These are phyloP conservation scores for Dispira simplex DNA, from an alignment of 192 early-diverging fungal genomes.

Conservation along the genomic window DNA sequence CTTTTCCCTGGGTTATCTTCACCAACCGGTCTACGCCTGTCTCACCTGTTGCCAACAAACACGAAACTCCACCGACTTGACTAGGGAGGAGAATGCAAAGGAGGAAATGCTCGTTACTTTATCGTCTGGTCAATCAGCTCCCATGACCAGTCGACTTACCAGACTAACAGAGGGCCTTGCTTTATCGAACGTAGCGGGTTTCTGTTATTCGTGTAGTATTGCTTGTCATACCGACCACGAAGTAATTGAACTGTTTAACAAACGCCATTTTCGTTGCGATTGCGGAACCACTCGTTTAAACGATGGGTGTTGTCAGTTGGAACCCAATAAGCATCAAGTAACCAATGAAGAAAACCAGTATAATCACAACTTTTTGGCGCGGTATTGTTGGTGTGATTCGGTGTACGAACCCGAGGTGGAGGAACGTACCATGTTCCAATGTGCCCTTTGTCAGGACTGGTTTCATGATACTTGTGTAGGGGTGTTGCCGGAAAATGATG, in stretches of 20 bases:
- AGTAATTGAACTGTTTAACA: slow-evolving; percentile 72
- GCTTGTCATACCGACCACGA: slow-evolving; percentile 63
- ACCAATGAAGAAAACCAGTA: slow-evolving; percentile 59
- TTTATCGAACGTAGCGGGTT: slow-evolving; percentile 25
- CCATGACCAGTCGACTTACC: background rate
- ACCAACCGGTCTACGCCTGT: slow-evolving; percentile 71
- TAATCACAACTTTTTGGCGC: slow-evolving; percentile 67
- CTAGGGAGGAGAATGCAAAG: background rate
- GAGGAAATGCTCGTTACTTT: no score
- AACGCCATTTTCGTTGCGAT: slow-evolving; percentile 77
- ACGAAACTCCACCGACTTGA: background rate
- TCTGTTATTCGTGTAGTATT: slow-evolving; percentile 70
- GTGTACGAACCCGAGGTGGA: slow-evolving; percentile 61
- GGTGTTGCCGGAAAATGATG: slow-evolving; percentile 33
- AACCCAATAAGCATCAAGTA: slow-evolving; percentile 11
- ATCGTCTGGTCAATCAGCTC: background rate
- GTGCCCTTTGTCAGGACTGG: slow-evolving; percentile 79
- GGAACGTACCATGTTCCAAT: slow-evolving; percentile 67
- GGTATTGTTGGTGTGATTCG: slow-evolving; percentile 73
- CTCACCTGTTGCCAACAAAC: slow-evolving; percentile 39
- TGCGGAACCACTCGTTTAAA: slow-evolving; percentile 53
- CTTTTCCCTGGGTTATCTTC: slow-evolving; percentile 52
- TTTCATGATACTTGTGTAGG: slow-evolving; percentile 59
- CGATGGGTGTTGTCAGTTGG: slow-evolving; percentile 16
- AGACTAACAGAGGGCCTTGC: background rate